Evolutionary conservation across 225 moss, liverwort and hornwort genomes (phyloP).

Genomic region (Marchantia polymorpha): DNA sequence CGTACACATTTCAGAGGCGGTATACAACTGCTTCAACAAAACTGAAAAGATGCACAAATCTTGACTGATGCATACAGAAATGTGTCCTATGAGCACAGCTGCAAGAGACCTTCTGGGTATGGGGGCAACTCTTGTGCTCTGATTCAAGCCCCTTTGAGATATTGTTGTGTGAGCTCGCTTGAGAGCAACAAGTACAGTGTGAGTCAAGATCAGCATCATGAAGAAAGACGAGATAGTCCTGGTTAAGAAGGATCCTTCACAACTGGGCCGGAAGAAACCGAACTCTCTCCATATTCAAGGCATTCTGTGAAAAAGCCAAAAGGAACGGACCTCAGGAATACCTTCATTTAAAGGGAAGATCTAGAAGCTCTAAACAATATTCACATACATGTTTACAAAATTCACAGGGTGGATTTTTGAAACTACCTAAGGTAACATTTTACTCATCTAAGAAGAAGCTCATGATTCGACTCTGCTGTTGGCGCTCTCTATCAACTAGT

Average conservation of each 20-base stretch:
- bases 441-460: constrained; percentile 46
- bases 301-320: neutral
- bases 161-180: no score
- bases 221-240: constrained; percentile 1
- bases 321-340: constrained; percentile 1
- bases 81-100: no score
- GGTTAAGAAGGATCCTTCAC: neutral
- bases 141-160: no score
- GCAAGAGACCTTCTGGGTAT: no score
- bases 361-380: constrained; percentile 27
- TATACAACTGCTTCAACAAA: no score
- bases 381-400: constrained; percentile 43
- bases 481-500: constrained; percentile 44
- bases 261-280: neutral
- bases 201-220: neutral
- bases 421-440: constrained; percentile 10
- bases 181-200: no score
- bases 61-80: no score
- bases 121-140: no score
- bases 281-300: neutral
- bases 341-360: constrained; percentile 4
- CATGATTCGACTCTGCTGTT: constrained; percentile 51
- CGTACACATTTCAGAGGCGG: no score
- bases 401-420: constrained; percentile 25
- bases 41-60: no score